Evolutionary conservation across 306 rosid species (phyloP), one percentile per base, ranked within the genome.

Genomic region (Hippophae tibetana): DNA sequence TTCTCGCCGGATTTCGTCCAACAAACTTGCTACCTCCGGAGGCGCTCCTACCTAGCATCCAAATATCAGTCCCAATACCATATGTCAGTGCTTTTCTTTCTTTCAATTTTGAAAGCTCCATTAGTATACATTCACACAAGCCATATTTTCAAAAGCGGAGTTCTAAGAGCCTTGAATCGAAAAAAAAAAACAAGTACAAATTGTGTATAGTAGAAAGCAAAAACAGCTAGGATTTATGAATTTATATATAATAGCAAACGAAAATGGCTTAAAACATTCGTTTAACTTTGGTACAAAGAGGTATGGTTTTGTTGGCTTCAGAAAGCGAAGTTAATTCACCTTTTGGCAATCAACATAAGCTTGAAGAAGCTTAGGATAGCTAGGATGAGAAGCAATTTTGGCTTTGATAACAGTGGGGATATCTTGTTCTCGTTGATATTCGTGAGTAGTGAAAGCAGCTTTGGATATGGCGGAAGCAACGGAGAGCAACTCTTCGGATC

Each of bases 291-390:
- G 23, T 18, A 18, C 23, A 18, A 13, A 12, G 6, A 49, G 53
- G 18, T 14, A 14, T 11, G 31, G 7, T 13, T 27, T 44, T 43
- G 42, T 41, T 38, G 41, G 13, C 42, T 38, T 18, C 41, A 40
- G 9, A 9, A 7, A 51, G 5, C 8, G 3, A 54, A 40, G 13
- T 5, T 9, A 23, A 57, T 69, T 76, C 71, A 88, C 99, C 94
- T 93, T 89, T 75, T 89, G 94, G 70, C 97, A 93, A 43, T 88
- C 97, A 75, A 93, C 82, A 74, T 93, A 89, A 31, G 99, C 94
- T 63, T 86, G 79, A 50, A 93, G 84, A 62, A 93, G 85, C 60
- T 88, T 90, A 69, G 94, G 95, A 65, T 88, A 89, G 54, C 68
- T 63, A 62, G 97, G 99, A 52, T 93, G 99, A 18, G 94, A 75